phyloP scores from a whole-genome alignment of 2,329 filamentous ascomycete species.

The Colletotrichum gloeosporioides region DNA sequence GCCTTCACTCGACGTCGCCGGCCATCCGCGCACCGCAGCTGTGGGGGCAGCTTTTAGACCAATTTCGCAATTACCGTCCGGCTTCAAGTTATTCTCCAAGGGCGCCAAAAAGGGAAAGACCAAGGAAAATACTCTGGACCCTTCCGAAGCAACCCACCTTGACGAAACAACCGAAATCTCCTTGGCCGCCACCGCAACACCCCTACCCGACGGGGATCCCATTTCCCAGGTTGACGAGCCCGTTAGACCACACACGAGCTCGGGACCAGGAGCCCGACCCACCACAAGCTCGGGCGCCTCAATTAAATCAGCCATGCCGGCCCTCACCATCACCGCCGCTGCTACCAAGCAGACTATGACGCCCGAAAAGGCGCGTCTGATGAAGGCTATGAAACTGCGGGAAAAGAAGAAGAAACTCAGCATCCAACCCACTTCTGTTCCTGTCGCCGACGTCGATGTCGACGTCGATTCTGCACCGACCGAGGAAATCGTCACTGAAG shows the following conservation, averaged over 20 bases:
- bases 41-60: slow-evolving; percentile 64
- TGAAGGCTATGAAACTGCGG: slow-evolving; percentile 91
- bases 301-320: slow-evolving; percentile 41
- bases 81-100: slow-evolving; percentile 74
- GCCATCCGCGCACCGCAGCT: slow-evolving; percentile 57
- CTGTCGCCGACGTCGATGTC: slow-evolving; percentile 30
- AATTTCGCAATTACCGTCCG: slow-evolving; percentile 79
- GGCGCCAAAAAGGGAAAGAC: slow-evolving; percentile 57
- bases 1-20: slow-evolving; percentile 72
- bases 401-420: slow-evolving; percentile 73
- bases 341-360: slow-evolving; percentile 65
- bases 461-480: slow-evolving; percentile 16
- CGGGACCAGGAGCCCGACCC: slow-evolving; percentile 34
- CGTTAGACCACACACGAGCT: slow-evolving; percentile 38
- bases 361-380: slow-evolving; percentile 87
- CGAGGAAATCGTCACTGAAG: slow-evolving; percentile 14
- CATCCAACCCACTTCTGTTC: slow-evolving; percentile 30
- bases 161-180: slow-evolving; percentile 42
- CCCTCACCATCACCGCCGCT: slow-evolving; percentile 39
- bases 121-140: slow-evolving; percentile 34
- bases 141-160: slow-evolving; percentile 34
- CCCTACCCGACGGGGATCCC: slow-evolving; percentile 39
- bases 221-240: slow-evolving; percentile 28
- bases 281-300: slow-evolving; percentile 51
- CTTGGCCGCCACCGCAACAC: slow-evolving; percentile 34